These are phyloP conservation scores for Aspergillus nidulans DNA, from an alignment of 495 filamentous ascomycete genomes.

Conservation along the genomic window DNA sequence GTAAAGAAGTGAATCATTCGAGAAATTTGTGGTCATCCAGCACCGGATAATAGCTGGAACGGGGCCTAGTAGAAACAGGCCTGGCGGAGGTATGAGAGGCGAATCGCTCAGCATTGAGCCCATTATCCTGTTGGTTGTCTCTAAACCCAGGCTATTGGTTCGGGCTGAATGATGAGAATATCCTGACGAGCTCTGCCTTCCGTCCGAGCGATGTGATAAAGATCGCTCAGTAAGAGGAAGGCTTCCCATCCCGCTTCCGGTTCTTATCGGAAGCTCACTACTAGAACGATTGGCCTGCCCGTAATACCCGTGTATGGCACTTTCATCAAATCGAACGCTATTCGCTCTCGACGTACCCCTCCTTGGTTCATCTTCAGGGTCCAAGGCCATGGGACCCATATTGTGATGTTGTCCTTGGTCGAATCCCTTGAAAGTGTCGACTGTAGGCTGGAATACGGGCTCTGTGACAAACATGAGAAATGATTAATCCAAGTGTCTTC, in stretches of 20 bases:
- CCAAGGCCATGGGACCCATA: slow-evolving; percentile 70
- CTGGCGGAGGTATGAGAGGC: slow-evolving; percentile 70
- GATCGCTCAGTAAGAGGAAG: slow-evolving; percentile 85
- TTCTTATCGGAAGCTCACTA: slow-evolving; percentile 71
- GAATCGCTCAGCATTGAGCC: slow-evolving; percentile 60
- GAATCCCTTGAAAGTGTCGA: slow-evolving; percentile 77
- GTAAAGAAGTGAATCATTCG: slow-evolving; percentile 80
- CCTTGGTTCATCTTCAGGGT: slow-evolving; percentile 85
- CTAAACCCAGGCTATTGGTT: slow-evolving; percentile 77
- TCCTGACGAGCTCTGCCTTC: slow-evolving; percentile 86
- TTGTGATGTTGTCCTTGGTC: slow-evolving; percentile 70
- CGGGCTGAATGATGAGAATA: slow-evolving; percentile 78
- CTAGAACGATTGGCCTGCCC: slow-evolving; percentile 75
- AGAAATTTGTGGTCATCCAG: slow-evolving; percentile 85
- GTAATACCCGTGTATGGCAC: slow-evolving; percentile 86
- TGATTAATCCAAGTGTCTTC: neutral
- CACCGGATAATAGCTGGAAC: slow-evolving; percentile 93
- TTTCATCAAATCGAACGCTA: slow-evolving; percentile 98
- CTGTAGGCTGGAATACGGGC: slow-evolving; percentile 64
- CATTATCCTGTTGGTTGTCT: slow-evolving; percentile 61
- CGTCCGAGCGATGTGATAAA: slow-evolving; percentile 91
- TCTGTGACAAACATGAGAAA: slow-evolving; percentile 45
- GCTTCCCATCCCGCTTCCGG: slow-evolving; percentile 74
- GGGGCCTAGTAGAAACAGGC: slow-evolving; percentile 74
- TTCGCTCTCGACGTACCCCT: slow-evolving; percentile 91